Evolutionary conservation across 2,329 filamentous ascomycete genomes (phyloP), one percentile per base, ranked within the genome.

Genomic region (Fusarium hainanense): DNA sequence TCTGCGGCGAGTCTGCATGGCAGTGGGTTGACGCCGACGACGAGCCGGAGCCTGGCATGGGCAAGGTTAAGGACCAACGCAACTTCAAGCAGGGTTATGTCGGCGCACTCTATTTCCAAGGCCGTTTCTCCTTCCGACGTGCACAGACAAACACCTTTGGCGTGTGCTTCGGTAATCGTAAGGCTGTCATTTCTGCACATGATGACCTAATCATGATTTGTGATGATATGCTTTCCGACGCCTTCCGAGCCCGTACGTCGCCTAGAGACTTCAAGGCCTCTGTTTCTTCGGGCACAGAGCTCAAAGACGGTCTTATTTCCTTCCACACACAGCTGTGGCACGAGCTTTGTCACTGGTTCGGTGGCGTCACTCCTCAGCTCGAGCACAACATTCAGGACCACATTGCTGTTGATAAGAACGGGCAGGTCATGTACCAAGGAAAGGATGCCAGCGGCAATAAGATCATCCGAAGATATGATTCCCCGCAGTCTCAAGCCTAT

Each of bases 311-410:
- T 21, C 25, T 61, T 16, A 57, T 63, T 1, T 63, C 59, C 0
- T 62, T 62, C 32, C 41, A 42, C 1, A 62, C 59, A 0, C 59
- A 63, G 30, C 25, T 63, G 3, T 63, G 50, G 18, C 59, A 63
- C 7, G 59, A 63, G 57, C 57, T 63, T 6, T 32, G 37, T 7
- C 59, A 63, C 21, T 63, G 59, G 59, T 63, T 63, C 7, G 59
- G 59, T 0, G 59, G 59, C 12, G 59, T 63, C 3, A 21, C 44
- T 14, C 27, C n/a, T 4, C 23, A 32, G 8, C 9, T 54, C 2
- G 41, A 54, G 10, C 59, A 62, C 37, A 41, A 27, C n/a, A 55
- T 63, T 12, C 2, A 62, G 41, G 59, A 63, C 4, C 47, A 63
- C 0, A 9, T 37, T 7, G 57, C 59, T 3, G 59, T 63, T 0